Base-by-base conservation (phyloP, 2,329 filamentous ascomycete species). In the Aspergillus chevalieri region DNA sequence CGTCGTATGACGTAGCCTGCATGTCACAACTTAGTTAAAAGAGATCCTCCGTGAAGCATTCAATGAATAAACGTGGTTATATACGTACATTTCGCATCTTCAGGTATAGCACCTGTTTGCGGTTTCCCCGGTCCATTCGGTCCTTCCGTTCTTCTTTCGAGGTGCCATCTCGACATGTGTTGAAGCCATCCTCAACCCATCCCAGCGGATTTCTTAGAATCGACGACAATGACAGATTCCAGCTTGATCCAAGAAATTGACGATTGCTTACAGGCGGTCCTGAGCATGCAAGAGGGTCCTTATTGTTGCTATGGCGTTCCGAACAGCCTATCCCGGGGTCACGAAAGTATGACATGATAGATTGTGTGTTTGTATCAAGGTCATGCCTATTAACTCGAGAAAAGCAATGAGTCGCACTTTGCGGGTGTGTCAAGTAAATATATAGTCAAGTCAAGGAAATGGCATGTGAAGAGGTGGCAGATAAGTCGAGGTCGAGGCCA, bases 1-100 rank as follows among this genome's bases (percentile, higher is more conserved):
- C 82, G 45, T 78, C 72, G 57, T 84, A 79, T 1, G 81, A 81
- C 51, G 81, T 78, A 53, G 89, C 87, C 83, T 89, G 57, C 49
- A 41, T 34, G 24, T 17, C 30, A 44, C 44, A 34, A 46, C 38
- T 36, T 12, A 26, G 43, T 56, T 53, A 57, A 45, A 7, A 36
- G 3, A 44, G 7, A n/a, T 19, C 22, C 17, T 46, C 30, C 17
- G 14, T 21, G 6, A 46, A 19, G 36, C 43, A 9, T 10, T 15
- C 24, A 24, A n/a, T 12, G 24, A 33, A 17, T 15, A 19, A 34
- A 46, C 30, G 6, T 30, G n/a, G 45, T 19, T 41, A n/a, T 17
- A 9, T 24, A 73, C 80, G 65, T 68, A 85, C 85, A 70, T 82
- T 80, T 55, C 82, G 81, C 76, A 91, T 78, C 54, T 79, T 79